Evolutionary conservation across 768 basidiomycete species (phyloP), one percentile per base, ranked within the genome.

Genomic region (Goffeauzyma gilvescens): DNA sequence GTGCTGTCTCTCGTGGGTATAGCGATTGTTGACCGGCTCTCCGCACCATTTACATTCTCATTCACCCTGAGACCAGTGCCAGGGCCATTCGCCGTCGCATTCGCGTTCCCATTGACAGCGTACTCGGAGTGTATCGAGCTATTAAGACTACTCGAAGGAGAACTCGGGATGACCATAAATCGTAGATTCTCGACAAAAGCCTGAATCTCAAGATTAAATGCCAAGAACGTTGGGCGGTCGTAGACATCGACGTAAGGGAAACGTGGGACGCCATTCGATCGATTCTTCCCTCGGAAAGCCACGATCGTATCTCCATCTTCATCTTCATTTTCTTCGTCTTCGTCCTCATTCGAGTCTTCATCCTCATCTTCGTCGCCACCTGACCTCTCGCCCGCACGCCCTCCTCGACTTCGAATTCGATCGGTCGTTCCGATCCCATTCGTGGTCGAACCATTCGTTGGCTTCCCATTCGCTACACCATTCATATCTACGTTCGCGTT

Each of bases 181-280:
- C 85, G 75, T 50, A 83, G 76, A 17, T 77, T 72, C 62, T 95
- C 89, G 55, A 82, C 76, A 66, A 93, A 95, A 2, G 75, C 73
- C 31, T 81, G 76, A 36, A 93, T 81, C 38, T 78, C 79, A 28
- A 95, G 75, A 57, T 93, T 87, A 48, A 95, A 40, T 8, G 32
- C 35, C 40, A 43, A 47, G 27, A 39, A 24, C 49, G 13, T 40
- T 5, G 47, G 42, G 2, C 47, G 42, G 27, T 42, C 21, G 42
- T 32, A 49, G 20, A 32, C 28, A 10, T 27, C 17, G 10, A 18
- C 25, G 27, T 46, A 46, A 15, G 45, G 45, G 18, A 46, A 46
- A 7, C 13, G 20, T 12, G 45, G 45, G 20, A 46, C 22, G 22
- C 9, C 15, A 6, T 31, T n/a, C 8, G 23, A 42, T 27, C 50